Conservation (phyloP, 305 asterid genomes). For the Fraxinus platypoda region DNA sequence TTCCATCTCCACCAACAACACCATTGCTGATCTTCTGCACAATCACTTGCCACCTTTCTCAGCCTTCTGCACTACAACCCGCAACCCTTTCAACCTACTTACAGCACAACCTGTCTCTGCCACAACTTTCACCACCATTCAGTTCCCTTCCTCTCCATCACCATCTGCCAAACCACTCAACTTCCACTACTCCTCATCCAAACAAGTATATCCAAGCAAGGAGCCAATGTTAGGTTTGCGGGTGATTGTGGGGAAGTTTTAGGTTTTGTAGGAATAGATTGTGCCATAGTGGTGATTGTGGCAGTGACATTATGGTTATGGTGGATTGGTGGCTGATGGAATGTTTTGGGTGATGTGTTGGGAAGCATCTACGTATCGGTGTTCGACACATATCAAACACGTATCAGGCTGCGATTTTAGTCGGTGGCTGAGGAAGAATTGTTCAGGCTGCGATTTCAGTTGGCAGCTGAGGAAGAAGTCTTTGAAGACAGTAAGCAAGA, state of each 20-base stretch:
- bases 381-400: too few relatives aligned
- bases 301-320: neutral
- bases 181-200: neutral
- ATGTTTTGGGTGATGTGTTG: neutral
- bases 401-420: too few relatives aligned
- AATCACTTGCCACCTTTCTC: too few relatives aligned
- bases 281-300: neutral
- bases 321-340: neutral
- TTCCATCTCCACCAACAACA: too few relatives aligned
- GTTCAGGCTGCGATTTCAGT: too few relatives aligned
- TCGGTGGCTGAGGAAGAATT: too few relatives aligned
- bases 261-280: too few relatives aligned
- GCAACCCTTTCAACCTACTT: neutral
- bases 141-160: neutral
- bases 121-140: neutral
- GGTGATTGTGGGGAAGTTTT: neutral
- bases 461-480: too few relatives aligned
- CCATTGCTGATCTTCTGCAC: too few relatives aligned
- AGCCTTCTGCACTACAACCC: too few relatives aligned
- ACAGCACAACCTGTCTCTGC: neutral
- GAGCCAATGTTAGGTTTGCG: neutral
- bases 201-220: neutral
- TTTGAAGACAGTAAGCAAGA: too few relatives aligned
- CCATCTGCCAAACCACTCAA: neutral
- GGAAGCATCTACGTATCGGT: neutral